A percentile compares a stretch with the other conserved stretches of the same genome.
Conservation (phyloP, 768 basidiomycete genomes). For the Suillus placidus region DNA sequence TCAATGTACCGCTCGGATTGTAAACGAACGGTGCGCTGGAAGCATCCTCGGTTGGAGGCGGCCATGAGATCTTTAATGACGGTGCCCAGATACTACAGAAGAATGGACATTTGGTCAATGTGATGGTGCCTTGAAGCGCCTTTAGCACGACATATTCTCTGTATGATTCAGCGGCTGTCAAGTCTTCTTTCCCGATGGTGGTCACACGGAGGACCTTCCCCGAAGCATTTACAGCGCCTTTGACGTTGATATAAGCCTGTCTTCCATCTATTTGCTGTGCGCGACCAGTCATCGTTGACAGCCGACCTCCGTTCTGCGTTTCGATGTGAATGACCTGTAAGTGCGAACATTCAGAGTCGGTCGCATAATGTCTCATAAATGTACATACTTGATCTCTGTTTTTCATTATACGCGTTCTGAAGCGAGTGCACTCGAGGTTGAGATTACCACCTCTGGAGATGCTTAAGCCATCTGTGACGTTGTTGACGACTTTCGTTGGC, state of each 20-base stretch:
- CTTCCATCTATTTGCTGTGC: conserved; percentile 40
- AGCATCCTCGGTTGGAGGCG: background rate
- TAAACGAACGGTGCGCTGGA: background rate
- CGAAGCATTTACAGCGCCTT: conserved; percentile 18
- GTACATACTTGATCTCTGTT: conserved; percentile 42
- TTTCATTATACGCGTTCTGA: conserved; percentile 44
- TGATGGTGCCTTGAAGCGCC: conserved; percentile 20
- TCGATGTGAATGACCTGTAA: conserved; percentile 25
- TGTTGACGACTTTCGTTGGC: conserved; percentile 46
- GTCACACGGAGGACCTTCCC: conserved; percentile 37
- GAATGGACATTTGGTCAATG: conserved; percentile 26
- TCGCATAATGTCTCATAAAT: background rate
- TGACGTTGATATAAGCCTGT: conserved; percentile 33
- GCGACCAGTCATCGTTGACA: conserved; percentile 20
- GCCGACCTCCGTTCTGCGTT: background rate
- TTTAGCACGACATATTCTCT: conserved; percentile 27
- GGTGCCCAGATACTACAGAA: conserved; percentile 35
- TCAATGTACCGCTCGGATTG: conserved; percentile 17
- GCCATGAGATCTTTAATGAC: conserved; percentile 21
- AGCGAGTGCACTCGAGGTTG: conserved; percentile 43
- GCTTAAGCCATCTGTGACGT: conserved; percentile 33
- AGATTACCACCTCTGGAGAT: conserved; percentile 32
- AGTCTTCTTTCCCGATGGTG: conserved; percentile 55
- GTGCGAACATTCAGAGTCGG: background rate
- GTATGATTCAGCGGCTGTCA: conserved; percentile 54